Conservation (phyloP, 106 monocot genomes). For the Acorus gramineus region DNA sequence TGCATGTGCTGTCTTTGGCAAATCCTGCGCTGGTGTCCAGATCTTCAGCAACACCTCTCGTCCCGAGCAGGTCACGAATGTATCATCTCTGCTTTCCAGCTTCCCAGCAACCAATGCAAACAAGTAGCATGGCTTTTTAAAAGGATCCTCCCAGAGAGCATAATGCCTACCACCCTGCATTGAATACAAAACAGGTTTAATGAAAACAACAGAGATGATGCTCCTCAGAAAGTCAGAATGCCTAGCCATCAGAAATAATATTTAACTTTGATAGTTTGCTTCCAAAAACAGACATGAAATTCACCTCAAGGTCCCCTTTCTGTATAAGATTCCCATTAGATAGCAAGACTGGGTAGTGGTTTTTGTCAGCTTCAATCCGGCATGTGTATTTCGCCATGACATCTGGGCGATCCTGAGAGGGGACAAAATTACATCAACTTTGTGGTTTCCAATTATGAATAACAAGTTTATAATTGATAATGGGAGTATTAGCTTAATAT, state of each 20-base stretch:
- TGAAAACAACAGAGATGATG: not conserved
- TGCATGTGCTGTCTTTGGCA: constrained; percentile 94
- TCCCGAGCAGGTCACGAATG: constrained; percentile 73
- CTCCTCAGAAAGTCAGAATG: not conserved
- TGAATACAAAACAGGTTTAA: not conserved
- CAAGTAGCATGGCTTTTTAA: constrained; percentile 90
- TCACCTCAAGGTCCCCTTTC: constrained; percentile 80
- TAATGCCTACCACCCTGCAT: constrained; percentile 84
- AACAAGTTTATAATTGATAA: not conserved
- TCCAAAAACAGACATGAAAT: too few relatives aligned
- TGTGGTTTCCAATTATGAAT: not conserved
- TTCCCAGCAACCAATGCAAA: constrained; percentile 96
- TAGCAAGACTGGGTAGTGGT: constrained; percentile 75
- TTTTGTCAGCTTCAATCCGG: constrained; percentile 85
- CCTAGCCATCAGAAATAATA: not conserved
- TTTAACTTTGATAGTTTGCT: not conserved
- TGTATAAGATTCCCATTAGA: constrained; percentile 93
- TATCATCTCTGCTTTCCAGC: constrained; percentile 84
- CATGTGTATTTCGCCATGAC: constrained; percentile 94
- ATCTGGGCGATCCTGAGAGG: constrained; percentile 88
- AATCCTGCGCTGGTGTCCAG: constrained; percentile 86
- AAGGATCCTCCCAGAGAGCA: constrained; percentile 90
- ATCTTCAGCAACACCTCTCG: constrained; percentile 66
- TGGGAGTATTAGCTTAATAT: too few relatives aligned
- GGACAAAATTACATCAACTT: not conserved